These are phyloP conservation scores for Arabis alpina DNA, from an alignment of 345 rosid species.

Conservation along the genomic window DNA sequence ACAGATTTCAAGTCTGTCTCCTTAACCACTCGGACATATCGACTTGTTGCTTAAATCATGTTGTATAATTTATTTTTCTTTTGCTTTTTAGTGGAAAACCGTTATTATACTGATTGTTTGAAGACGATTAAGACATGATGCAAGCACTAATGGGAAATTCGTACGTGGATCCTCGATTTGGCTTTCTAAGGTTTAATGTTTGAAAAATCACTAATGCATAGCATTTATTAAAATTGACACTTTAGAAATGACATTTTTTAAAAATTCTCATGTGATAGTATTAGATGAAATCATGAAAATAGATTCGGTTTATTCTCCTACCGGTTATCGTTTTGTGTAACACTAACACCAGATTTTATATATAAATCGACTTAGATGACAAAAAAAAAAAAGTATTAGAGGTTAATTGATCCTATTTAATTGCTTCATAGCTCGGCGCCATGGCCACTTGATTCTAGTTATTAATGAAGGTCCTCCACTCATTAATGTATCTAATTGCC, in stretches of 20 bases:
- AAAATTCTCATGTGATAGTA: no score
- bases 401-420: constrained; percentile 3
- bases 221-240: no score
- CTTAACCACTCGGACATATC: constrained; percentile 99
- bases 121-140: neutral
- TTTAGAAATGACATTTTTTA: no score
- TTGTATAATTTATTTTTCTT: neutral
- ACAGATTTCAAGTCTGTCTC: constrained; percentile 95
- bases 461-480: neutral
- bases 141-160: constrained; percentile 8
- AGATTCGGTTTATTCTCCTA: no score
- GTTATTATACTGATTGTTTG: neutral
- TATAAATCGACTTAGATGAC: no score
- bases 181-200: neutral
- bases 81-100: neutral
- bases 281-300: no score
- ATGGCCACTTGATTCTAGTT: constrained; percentile 9
- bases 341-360: no score
- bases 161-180: constrained; percentile 2
- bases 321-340: no score
- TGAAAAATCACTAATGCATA: no score
- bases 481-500: constrained; percentile 3
- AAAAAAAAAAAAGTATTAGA: neutral
- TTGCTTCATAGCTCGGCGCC: constrained; percentile 1
- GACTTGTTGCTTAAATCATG: constrained; percentile 39